Percentiles rank a stretch among this genome's conserved stretches.
Conservation (phyloP, 2,329 filamentous ascomycete species). For the Fusarium lateritium region DNA sequence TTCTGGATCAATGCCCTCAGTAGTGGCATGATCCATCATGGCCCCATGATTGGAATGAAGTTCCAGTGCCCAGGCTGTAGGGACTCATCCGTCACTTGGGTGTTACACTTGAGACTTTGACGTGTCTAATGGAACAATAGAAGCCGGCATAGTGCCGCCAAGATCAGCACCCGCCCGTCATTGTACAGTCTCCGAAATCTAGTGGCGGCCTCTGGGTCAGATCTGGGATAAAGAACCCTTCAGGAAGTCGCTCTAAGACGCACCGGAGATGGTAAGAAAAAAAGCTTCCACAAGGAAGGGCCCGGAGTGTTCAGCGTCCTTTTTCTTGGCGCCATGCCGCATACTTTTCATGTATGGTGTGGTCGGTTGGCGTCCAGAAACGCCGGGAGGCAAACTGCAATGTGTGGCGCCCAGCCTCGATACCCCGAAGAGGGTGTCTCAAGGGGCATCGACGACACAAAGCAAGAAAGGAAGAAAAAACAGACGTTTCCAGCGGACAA, state of each 20-base stretch:
- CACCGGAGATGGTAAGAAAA: conserved; percentile 16
- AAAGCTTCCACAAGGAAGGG: conserved; percentile 24
- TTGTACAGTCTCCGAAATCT: conserved; percentile 21
- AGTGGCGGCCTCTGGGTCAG: conserved; percentile 31
- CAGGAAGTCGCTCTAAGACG: conserved; percentile 14
- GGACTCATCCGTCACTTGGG: conserved; percentile 21
- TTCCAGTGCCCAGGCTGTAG: conserved; percentile 41
- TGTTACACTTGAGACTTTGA: conserved; percentile 26
- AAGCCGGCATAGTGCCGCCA: conserved; percentile 23
- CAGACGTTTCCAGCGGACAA: conserved; percentile 15
- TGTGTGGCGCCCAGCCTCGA: conserved; percentile 41
- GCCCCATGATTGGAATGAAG: conserved; percentile 38
- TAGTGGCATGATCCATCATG: conserved; percentile 26
- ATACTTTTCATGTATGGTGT: conserved; percentile 31
- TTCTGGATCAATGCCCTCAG: conserved; percentile 28
- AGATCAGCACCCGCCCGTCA: conserved; percentile 26
- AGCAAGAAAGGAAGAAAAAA: conserved; percentile 6
- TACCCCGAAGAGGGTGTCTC: conserved; percentile 25
- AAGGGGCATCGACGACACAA: conserved; percentile 12
- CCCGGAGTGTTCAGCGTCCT: conserved; percentile 33
- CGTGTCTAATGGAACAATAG: conserved; percentile 35
- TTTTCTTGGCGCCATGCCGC: conserved; percentile 31
- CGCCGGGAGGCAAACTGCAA: conserved; percentile 43
- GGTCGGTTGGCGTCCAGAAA: conserved; percentile 37
- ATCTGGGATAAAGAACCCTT: conserved; percentile 29